A percentile compares a stretch with the other conserved stretches of the same genome.
Conservation (phyloP, 805 yeast genomes). For the Dipodascus albidus region DNA sequence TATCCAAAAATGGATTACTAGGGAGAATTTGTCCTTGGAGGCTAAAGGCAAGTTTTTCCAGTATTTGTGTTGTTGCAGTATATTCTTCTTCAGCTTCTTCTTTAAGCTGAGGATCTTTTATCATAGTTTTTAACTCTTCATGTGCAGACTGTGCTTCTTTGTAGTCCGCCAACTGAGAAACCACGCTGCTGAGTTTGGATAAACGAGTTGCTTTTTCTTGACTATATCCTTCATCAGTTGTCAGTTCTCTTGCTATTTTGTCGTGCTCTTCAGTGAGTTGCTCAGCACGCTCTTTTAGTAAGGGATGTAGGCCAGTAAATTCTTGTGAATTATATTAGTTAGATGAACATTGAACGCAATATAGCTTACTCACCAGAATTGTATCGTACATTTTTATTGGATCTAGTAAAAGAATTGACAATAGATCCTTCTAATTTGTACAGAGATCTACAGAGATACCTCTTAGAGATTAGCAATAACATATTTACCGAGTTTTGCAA, state of each 20-base stretch:
- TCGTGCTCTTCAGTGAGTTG: conserved; percentile 31
- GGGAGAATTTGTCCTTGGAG: conserved; percentile 53
- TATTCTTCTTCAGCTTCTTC: conserved; percentile 58
- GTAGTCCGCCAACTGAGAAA: conserved; percentile 33
- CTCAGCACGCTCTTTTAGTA: conserved; percentile 38
- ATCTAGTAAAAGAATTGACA: too few species aligned
- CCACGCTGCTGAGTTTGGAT: conserved; percentile 34
- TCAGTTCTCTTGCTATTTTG: conserved; percentile 31
- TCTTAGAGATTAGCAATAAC: not conserved
- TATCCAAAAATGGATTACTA: conserved; percentile 62
- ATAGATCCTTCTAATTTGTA: too few species aligned
- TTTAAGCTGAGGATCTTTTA: conserved; percentile 36
- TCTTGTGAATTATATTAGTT: not conserved
- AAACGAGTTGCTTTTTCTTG: conserved; percentile 38
- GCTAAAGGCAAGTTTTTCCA: conserved; percentile 31
- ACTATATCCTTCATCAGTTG: conserved; percentile 33
- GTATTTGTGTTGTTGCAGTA: conserved; percentile 25
- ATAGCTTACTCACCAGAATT: too few species aligned
- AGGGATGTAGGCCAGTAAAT: conserved; percentile 33
- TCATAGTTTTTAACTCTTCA: conserved; percentile 34
- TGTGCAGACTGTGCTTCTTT: conserved; percentile 19
- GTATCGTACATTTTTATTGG: too few species aligned
- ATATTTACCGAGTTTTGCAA: not conserved
- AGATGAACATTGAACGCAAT: too few species aligned
- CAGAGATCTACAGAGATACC: not conserved